Evolutionary conservation across 768 basidiomycete species (phyloP), one percentile per base, ranked within the genome.

Genomic region (Serpula lacrymans): DNA sequence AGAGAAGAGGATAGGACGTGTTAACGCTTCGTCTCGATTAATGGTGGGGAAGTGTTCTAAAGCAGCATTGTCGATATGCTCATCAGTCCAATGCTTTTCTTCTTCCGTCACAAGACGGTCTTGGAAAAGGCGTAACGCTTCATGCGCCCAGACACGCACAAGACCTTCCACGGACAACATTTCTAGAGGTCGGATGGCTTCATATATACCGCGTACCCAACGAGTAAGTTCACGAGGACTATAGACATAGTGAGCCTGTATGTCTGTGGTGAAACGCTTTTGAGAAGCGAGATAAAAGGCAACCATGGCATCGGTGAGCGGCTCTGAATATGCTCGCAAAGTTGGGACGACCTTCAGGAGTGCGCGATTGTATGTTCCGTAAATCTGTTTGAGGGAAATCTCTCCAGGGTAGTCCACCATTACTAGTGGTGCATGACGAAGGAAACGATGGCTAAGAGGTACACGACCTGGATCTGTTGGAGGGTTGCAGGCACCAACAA

Each of bases 331-430:
- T 14, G 90, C 84, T 25, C 94, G 83, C 24, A 99, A 78, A 49
- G 87, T 90, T 26, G 96, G 95, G 9, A 96, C 72, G 47, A 97
- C 93, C 64, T 98, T 99, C 53, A 99, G 84, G 17, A 93, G 74
- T 12, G 91, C 96, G 43, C 95, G 85, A 57, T 89, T 92, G 71
- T 98, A 99, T 17, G 96, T 98, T 12, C 94, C 91, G 62, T 98
- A 99, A 50, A 99, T 99, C 59, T 98, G 96, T 50, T 92, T 96
- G 58, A 99, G 72, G 5, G 96, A 98, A 10, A 94, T 70, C 58
- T 95, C 92, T 39, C 96, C 96, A 16, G 96, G 96, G 61, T 99
- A 99, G 58, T 99, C 96, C 40, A 99, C 96, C 95, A 98, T 97
- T 57, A 99, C 78, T 17, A 99, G 72, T 1, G 96, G 96, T 0